Evolutionary conservation across 352 stramenopile species (phyloP), one percentile per base, ranked within the genome.

Genomic region (Phytopythium litorale): DNA sequence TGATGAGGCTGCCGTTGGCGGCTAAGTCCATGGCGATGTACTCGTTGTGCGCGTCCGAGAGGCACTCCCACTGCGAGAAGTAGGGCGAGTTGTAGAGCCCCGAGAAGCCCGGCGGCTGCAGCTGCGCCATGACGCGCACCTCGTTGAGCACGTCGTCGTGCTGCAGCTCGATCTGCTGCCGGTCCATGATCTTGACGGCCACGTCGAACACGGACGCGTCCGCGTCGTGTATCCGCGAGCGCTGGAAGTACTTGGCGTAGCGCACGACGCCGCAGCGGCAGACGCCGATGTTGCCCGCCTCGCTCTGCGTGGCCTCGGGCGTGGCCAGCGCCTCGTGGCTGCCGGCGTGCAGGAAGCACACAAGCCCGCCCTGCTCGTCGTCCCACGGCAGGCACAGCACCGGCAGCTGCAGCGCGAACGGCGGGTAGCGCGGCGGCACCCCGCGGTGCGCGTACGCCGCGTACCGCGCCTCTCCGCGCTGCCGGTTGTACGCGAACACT

Each of bases 1-100:
- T 73, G 53, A 90, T 65, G 21, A 92, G 55, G 38, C 71, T 85
- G 32, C 81, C 84, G 38, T 92, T 92, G 30, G 81, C 71, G 0
- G 78, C 84, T 56, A 73, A 88, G 56, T 92, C 84, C 71, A 81
- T 91, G 3, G 84, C 81, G 43, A 92, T 91, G 65, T 92, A 92
- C 66, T 92, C 84, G 62, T 92, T 92, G 60, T 68, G 63, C 15
- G 63, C 63, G 57, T 92, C 84, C 11, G 72, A 71, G 46, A 72
- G 74, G 73, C 77, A 89, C 57, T 92, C 84, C 84, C 84, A 92
- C 53, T 90, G 84, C 16, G 78, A 84, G 32, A 92, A 76, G 51
- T 86, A 69, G 40, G 76, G 79, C 60, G 79, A 89, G 38, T 68
- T 62, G 70, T 89, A 87, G 4, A 79, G 46, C 1, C 78, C 81